phyloP scores from a whole-genome alignment of 2,329 filamentous ascomycete species.

The Pseudocercospora crystallina region DNA sequence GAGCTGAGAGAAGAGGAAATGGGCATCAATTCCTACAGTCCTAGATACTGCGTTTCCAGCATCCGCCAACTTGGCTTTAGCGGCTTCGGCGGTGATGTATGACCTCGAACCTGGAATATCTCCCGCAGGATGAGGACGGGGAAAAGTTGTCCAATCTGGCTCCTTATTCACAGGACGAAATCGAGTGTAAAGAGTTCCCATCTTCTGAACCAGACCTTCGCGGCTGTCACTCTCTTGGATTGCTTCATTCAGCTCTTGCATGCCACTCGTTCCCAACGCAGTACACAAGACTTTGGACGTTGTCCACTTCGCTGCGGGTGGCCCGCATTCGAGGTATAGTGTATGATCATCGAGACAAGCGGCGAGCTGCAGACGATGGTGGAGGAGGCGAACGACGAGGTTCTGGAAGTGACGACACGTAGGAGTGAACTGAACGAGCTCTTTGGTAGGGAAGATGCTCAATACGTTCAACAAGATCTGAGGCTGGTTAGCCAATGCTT shows the following conservation, averaged over 20 bases:
- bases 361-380: conserved; percentile 62
- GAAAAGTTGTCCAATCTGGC: conserved; percentile 41
- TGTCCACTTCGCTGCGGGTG: conserved; percentile 66
- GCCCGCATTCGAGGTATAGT: conserved; percentile 76
- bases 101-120: conserved; percentile 50
- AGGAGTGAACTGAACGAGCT: conserved; percentile 54
- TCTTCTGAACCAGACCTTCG: conserved; percentile 48
- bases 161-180: conserved; percentile 66
- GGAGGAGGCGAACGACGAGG: conserved; percentile 62
- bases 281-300: conserved; percentile 70
- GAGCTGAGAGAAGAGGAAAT: conserved; percentile 73
- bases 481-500: conserved; percentile 13
- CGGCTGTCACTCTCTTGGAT: conserved; percentile 35
- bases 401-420: conserved; percentile 65
- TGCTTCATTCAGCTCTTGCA: conserved; percentile 45
- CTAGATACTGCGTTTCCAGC: conserved; percentile 50
- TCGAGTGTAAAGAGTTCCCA: conserved; percentile 64
- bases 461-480: conserved; percentile 48
- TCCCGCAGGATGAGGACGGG: conserved; percentile 45
- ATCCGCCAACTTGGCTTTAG: conserved; percentile 14
- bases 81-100: conserved; percentile 25
- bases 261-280: conserved; percentile 63
- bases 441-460: conserved; percentile 40
- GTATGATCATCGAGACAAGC: conserved; percentile 60
- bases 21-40: conserved; percentile 64